Base-by-base conservation (phyloP, 139 green algal genomes). In the Axilococcus clingmanii region DNA sequence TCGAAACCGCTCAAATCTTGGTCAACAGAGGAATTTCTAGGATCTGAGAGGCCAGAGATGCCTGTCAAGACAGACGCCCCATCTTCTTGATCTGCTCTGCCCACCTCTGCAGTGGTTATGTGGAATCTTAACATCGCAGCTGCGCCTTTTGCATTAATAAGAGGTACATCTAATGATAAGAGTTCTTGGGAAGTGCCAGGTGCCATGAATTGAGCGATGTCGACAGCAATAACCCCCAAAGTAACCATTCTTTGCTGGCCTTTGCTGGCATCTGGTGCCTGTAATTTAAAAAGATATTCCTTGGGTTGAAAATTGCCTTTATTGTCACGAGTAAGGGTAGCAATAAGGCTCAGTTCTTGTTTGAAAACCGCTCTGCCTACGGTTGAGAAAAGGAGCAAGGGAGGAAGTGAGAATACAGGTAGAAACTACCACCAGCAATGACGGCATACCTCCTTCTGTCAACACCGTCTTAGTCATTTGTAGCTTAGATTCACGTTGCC, bases 301-400 rank as follows among this genome's bases (percentile, higher is more conserved):
- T 83, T 83, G 2, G 53, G 8, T 35, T 83, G 71, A 46, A 59
- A 71, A 12, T 61, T 57, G 3, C 59, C 66, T 1, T 50, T 48
- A 3, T 63, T 51, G 7, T 75, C 48, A 32, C 51, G 57, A 33
- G 66, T 57, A 11, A 84, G 61, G 5, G 63, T 83, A 4, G 74
- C 62, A 12, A 84, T 75, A 40, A 81, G 55, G n/a, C 57, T 75
- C 1, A 85, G 48, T 46, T 65, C 64, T 61, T 84, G 57, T 15
- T 68, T 71, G 55, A 72, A 84, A 5, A 30, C 20, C 1, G 65
- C 68, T 11, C 49, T 40, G 44, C 76, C 76, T 84, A 62, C 35
- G 22, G 9, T n/a, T 20, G n/a, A 19, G 15, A 44, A 8, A 23
- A 34, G 8, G n/a, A n/a, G n/a, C n/a, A n/a, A n/a, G n/a, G n/a